Evolutionary conservation across 208 protist genomes (phyloP).

Genomic region (Leishmania martiniquensis): DNA sequence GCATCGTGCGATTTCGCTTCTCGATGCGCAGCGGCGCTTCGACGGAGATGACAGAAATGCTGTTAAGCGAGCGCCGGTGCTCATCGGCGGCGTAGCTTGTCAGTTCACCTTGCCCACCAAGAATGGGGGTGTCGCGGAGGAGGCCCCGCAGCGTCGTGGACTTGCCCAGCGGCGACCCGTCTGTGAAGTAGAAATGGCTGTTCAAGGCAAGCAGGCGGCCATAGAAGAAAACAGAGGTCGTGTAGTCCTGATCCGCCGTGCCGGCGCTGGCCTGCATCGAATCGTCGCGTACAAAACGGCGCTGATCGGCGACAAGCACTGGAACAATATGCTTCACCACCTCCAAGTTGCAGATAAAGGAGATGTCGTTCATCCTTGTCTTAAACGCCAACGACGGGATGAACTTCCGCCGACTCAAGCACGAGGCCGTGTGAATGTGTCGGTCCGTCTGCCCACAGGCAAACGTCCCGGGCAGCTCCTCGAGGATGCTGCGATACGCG

Average conservation of each 20-base stretch:
- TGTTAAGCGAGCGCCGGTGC: conserved; percentile 51
- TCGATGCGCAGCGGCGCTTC: conserved; percentile 69
- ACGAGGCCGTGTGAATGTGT: conserved; percentile 47
- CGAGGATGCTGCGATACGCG: conserved; percentile 72
- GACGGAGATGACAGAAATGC: conserved; percentile 52
- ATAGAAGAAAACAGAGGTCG: conserved; percentile 37
- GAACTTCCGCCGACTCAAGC: conserved; percentile 63
- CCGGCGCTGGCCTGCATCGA: conserved; percentile 11
- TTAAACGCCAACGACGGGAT: conserved; percentile 86
- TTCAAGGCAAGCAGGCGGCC: conserved; percentile 57
- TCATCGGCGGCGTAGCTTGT: conserved; percentile 56
- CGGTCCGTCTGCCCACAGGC: conserved; percentile 43
- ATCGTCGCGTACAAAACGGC: background rate
- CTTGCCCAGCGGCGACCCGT: conserved; percentile 54
- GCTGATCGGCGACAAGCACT: background rate
- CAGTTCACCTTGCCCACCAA: conserved; percentile 78
- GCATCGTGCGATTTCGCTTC: conserved; percentile 26
- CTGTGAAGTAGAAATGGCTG: conserved; percentile 69
- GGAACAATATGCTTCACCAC: conserved; percentile 29
- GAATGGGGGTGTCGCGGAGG: conserved; percentile 44
- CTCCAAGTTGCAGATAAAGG: conserved; percentile 58
- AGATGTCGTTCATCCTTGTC: conserved; percentile 54
- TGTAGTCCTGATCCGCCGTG: conserved; percentile 16
- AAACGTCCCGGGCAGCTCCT: conserved; percentile 57
- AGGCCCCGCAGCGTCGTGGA: conserved; percentile 28